Evolutionary conservation across 2,329 filamentous ascomycete species (phyloP).

Genomic region (Fusarium sp.): DNA sequence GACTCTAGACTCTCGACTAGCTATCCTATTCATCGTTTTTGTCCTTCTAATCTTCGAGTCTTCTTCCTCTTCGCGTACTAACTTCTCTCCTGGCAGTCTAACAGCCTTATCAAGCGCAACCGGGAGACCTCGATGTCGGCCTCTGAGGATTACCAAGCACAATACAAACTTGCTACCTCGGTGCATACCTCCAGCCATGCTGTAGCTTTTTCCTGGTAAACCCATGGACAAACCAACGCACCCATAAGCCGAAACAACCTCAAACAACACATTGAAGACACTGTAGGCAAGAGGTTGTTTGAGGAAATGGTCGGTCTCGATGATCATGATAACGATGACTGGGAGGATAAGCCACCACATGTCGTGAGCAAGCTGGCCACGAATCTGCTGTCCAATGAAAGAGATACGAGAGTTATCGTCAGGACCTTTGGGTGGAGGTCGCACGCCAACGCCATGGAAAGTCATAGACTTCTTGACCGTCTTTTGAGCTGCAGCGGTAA

Average conservation of each 20-base stretch:
- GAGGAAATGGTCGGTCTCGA: conserved; percentile 66
- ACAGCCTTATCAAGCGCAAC: conserved; percentile 65
- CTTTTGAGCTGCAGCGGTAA: conserved; percentile 45
- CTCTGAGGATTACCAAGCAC: conserved; percentile 65
- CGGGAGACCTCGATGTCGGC: conserved; percentile 65
- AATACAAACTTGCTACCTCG: conserved; percentile 66
- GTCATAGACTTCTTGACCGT: conserved; percentile 51
- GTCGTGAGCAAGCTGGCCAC: conserved; percentile 73
- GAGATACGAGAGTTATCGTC: conserved; percentile 52
- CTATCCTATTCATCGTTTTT: conserved; percentile 41
- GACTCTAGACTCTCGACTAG: conserved; percentile 37
- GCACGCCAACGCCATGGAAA: conserved; percentile 57
- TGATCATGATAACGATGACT: conserved; percentile 66
- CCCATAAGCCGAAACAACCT: conserved; percentile 67
- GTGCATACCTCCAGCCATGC: conserved; percentile 64
- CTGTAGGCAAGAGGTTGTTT: conserved; percentile 62
- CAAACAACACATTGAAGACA: conserved; percentile 69
- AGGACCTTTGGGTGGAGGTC: conserved; percentile 33
- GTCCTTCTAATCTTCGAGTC: conserved; percentile 42
- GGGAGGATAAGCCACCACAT: conserved; percentile 72
- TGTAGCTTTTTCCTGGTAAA: conserved; percentile 61
- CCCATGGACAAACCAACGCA: conserved; percentile 70
- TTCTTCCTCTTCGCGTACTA: conserved; percentile 46
- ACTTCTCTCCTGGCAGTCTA: conserved; percentile 50
- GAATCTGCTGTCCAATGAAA: conserved; percentile 66